Evolutionary conservation across 1,284 basidiomycete species (phyloP), one percentile per base, ranked within the genome.

Genomic region (Ustilago lituana): DNA sequence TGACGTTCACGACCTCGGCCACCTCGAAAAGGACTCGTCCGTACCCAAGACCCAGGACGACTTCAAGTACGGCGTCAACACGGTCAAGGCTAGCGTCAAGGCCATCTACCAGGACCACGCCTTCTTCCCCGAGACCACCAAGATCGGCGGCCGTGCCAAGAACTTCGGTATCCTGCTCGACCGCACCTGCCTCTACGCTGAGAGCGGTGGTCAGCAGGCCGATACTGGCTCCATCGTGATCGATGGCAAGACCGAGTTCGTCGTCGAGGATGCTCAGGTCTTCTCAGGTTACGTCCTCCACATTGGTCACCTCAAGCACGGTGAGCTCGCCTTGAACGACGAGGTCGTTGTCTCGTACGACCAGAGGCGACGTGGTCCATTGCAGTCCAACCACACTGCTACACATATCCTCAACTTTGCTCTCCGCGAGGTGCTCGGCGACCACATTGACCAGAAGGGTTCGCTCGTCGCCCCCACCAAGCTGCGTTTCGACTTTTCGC

Each of bases 361-460:
- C 73, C 90, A 92, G 64, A 41, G 43, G 38, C 92, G 95, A 46
- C 88, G 96, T 60, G 94, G 91, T 90, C 94, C 94, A 0, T 85
- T 99, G 60, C 89, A 94, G 62, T 98, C 94, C 84, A 98, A 99
- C 82, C 96, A 99, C 85, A 98, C 95, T 22, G 95, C 91, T 14
- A 99, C 96, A 0, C 96, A 99, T 83, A 95, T 99, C 71, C 91
- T 99, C 78, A 98, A 98, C 85, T 98, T 87, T 82, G 88, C 86
- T 53, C 87, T 99, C 5, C 90, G 96, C 27, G 94, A 98, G 81
- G 87, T 93, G 3, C 88, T 98, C 9, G 95, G 95, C 26, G 93
- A 97, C 80, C 94, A 98, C 80, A 90, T 98, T 59, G 94, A 98
- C 83, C 96, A 98, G 83, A 96, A 93, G 82, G 96, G 96, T 17